A percentile compares a stretch with the other conserved stretches of the same genome.
These are phyloP conservation scores for Seiridium cupressi DNA, from an alignment of 2,329 filamentous ascomycete genomes.

Conservation along the genomic window DNA sequence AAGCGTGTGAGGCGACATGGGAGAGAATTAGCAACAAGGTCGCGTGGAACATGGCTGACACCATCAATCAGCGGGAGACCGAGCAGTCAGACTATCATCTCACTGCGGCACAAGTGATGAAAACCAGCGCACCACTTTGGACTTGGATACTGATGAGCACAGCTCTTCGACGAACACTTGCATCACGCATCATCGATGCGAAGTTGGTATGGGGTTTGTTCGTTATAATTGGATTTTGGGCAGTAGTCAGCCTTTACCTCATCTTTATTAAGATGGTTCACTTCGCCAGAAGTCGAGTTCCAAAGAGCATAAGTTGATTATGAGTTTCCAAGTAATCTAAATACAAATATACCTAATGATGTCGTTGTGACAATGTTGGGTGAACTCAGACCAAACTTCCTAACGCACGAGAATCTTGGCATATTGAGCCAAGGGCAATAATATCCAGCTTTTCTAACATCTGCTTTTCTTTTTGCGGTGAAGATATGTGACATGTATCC, in stretches of 20 bases:
- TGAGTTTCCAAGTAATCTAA: neutral
- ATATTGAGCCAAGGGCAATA: too few relatives aligned
- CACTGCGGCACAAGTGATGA: constrained; percentile 6
- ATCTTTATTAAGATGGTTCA: constrained; percentile 44
- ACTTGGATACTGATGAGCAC: constrained; percentile 44
- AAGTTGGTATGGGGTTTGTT: constrained; percentile 43
- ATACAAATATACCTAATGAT: too few relatives aligned
- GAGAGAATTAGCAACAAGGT: constrained; percentile 70
- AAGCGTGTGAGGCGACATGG: constrained; percentile 66
- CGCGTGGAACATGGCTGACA: constrained; percentile 60
- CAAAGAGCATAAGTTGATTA: neutral
- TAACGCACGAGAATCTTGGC: too few relatives aligned
- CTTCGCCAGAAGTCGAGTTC: constrained; percentile 25
- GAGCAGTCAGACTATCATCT: constrained; percentile 29
- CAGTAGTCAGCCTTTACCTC: constrained; percentile 46
- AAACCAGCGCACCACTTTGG: constrained; percentile 29
- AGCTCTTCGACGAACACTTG: constrained; percentile 34
- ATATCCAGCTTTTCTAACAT: too few relatives aligned
- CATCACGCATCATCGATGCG: constrained; percentile 37
- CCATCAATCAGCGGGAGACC: constrained; percentile 43
- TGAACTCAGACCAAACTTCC: too few relatives aligned
- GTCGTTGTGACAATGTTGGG: too few relatives aligned
- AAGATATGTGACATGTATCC: too few relatives aligned
- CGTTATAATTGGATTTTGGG: constrained; percentile 48
- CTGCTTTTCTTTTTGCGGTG: too few relatives aligned